Percentiles rank a stretch among this genome's conserved stretches.
Evolutionary conservation across 1,284 basidiomycete genomes (phyloP).

Genomic region (Ceratobasidium sp.): DNA sequence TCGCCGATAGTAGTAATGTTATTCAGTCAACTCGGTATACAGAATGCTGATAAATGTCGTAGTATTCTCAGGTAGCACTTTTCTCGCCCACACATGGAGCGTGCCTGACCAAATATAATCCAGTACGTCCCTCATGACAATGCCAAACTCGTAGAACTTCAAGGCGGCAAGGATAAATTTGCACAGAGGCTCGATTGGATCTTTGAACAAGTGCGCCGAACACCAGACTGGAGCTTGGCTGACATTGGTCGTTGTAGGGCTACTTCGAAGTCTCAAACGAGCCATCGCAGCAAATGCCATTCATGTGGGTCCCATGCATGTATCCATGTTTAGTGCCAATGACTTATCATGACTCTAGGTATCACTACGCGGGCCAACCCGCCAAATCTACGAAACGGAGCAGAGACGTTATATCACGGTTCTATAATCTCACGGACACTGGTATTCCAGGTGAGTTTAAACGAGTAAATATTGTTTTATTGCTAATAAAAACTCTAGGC

Average conservation of each 20-base stretch:
- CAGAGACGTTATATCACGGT: slow-evolving; percentile 25
- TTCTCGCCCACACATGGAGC: slow-evolving; percentile 14
- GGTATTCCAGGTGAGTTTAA: slow-evolving; percentile 42
- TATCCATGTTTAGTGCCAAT: too few species aligned
- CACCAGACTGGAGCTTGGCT: background rate
- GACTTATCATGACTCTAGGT: slow-evolving; percentile 43
- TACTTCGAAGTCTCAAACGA: slow-evolving; percentile 36
- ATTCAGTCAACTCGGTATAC: background rate
- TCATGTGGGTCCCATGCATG: slow-evolving; percentile 51
- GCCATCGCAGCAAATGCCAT: slow-evolving; percentile 63
- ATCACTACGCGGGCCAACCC: slow-evolving; percentile 65
- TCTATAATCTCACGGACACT: slow-evolving; percentile 38
- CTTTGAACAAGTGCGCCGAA: slow-evolving; percentile 9
- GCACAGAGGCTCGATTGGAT: slow-evolving; percentile 28
- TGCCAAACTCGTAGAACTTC: slow-evolving; percentile 31
- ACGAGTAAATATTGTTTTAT: background rate
- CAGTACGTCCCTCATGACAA: slow-evolving; percentile 66
- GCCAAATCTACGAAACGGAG: slow-evolving; percentile 46
- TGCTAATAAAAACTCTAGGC: too few species aligned
- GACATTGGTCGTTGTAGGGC: background rate
- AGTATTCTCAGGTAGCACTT: slow-evolving; percentile 58
- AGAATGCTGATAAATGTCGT: slow-evolving; percentile 17
- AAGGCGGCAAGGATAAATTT: slow-evolving; percentile 31
- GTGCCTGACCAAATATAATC: slow-evolving; percentile 42
- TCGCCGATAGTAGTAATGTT: slow-evolving; percentile 63